phyloP scores from a whole-genome alignment of 1,139 yeast species.

The Hanseniaspora gamundiae region DNA sequence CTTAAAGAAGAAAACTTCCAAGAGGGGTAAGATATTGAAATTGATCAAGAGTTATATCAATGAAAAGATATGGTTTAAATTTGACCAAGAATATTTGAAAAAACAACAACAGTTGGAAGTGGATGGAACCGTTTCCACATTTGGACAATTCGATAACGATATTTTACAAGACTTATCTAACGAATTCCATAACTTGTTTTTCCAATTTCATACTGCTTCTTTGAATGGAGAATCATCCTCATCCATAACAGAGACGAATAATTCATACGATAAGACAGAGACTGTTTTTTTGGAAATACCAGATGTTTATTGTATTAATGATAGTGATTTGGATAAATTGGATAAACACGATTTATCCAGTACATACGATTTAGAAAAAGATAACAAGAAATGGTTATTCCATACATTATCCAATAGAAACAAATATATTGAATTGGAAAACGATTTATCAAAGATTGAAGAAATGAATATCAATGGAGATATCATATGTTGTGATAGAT shows the following conservation, averaged over 20 bases:
- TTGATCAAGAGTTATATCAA: constrained; percentile 9
- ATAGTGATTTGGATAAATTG: constrained; percentile 15
- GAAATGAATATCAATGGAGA: constrained; percentile 3
- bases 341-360: constrained; percentile 14
- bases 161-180: constrained; percentile 1
- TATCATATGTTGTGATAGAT: constrained; percentile 21
- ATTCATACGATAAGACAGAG: too few species aligned
- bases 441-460: constrained; percentile 1
- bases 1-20: constrained; percentile 11
- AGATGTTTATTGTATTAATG: constrained; percentile 15
- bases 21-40: constrained; percentile 4
- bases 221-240: too few species aligned
- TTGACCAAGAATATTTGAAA: neutral
- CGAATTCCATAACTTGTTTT: neutral
- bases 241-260: too few species aligned
- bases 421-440: neutral
- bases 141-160: constrained; percentile 1
- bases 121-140: neutral
- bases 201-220: too few species aligned
- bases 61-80: constrained; percentile 4
- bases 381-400: constrained; percentile 20
- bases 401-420: constrained; percentile 18
- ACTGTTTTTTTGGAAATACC: constrained; percentile 18
- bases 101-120: neutral
- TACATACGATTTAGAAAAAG: constrained; percentile 13